Evolutionary conservation across 345 rosid genomes (phyloP).

Genomic region (Lepidium sativum): DNA sequence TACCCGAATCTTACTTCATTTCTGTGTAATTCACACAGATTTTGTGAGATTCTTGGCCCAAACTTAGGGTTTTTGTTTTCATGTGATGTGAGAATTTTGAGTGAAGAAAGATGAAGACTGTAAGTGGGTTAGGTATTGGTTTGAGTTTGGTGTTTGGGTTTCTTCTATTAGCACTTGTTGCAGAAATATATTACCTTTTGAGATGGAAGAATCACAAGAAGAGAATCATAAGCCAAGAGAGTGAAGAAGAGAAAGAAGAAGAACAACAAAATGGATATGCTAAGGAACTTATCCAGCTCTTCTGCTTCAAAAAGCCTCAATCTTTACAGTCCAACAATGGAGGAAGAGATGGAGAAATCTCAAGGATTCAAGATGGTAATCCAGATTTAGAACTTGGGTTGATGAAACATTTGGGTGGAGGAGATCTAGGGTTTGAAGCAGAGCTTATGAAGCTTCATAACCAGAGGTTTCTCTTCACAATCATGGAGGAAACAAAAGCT

Average conservation of each 20-base stretch:
- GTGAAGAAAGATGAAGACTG: constrained; percentile 41
- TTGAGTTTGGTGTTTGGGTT: constrained; percentile 64
- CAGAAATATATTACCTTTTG: constrained; percentile 62
- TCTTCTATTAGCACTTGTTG: constrained; percentile 60
- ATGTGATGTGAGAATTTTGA: constrained; percentile 42
- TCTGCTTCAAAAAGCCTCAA: constrained; percentile 52
- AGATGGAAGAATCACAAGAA: constrained; percentile 75
- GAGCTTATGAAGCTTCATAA: constrained; percentile 95
- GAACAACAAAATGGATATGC: constrained; percentile 28
- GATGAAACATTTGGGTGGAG: constrained; percentile 48
- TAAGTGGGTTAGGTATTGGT: constrained; percentile 64
- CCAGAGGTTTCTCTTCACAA: constrained; percentile 90
- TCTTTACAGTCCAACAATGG: constrained; percentile 25
- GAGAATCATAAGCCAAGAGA: constrained; percentile 35
- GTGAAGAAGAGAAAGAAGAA: constrained; percentile 36
- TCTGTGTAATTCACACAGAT: background rate
- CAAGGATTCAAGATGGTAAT: constrained; percentile 13
- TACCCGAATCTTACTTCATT: constrained; percentile 5
- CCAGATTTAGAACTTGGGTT: constrained; percentile 52
- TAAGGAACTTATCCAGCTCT: constrained; percentile 50
- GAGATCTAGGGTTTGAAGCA: constrained; percentile 43
- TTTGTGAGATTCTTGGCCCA: background rate
- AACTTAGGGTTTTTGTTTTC: background rate
- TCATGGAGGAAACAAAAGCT: constrained; percentile 88
- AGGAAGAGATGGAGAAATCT: background rate